Conservation (phyloP, 2,329 filamentous ascomycete genomes). For the Fusarium sp. region DNA sequence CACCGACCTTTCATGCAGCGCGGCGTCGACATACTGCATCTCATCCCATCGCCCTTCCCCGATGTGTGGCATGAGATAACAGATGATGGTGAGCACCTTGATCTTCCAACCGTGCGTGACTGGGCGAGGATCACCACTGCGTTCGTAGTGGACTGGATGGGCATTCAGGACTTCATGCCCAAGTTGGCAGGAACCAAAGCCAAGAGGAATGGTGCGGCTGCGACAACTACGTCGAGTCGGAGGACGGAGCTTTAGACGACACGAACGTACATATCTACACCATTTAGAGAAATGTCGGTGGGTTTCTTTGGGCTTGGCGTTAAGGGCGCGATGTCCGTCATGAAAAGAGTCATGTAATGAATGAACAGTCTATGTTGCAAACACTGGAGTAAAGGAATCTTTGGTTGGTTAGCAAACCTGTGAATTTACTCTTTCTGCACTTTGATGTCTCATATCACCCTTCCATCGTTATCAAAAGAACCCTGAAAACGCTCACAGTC, state of each 20-base stretch:
- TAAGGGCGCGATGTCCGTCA: slow-evolving; percentile 29
- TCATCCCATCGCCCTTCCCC: slow-evolving; percentile 89
- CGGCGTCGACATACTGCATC: slow-evolving; percentile 88
- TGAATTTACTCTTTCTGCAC: neutral
- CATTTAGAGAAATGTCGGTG: slow-evolving; percentile 33
- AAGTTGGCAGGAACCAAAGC: slow-evolving; percentile 41
- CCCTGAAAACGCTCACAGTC: slow-evolving; percentile 12
- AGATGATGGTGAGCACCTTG: slow-evolving; percentile 87
- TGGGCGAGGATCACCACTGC: slow-evolving; percentile 88
- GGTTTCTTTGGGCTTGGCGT: slow-evolving; percentile 41
- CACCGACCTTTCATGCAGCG: slow-evolving; percentile 90
- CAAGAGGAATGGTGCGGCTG: slow-evolving; percentile 46
- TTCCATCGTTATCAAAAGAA: neutral
- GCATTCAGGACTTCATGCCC: slow-evolving; percentile 65
- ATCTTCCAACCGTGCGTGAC: slow-evolving; percentile 82
- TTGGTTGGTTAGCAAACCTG: neutral
- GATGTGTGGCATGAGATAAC: slow-evolving; percentile 85
- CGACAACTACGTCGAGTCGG: slow-evolving; percentile 44
- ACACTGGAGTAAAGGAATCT: slow-evolving; percentile 14
- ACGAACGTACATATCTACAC: slow-evolving; percentile 17
- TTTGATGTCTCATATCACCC: neutral
- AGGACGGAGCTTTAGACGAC: slow-evolving; percentile 51
- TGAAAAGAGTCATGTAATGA: slow-evolving; percentile 33
- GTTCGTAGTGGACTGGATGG: slow-evolving; percentile 94
- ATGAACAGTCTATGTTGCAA: slow-evolving; percentile 7